Base-by-base conservation (phyloP, 257 asterid genomes). In the Lycium barbarum region DNA sequence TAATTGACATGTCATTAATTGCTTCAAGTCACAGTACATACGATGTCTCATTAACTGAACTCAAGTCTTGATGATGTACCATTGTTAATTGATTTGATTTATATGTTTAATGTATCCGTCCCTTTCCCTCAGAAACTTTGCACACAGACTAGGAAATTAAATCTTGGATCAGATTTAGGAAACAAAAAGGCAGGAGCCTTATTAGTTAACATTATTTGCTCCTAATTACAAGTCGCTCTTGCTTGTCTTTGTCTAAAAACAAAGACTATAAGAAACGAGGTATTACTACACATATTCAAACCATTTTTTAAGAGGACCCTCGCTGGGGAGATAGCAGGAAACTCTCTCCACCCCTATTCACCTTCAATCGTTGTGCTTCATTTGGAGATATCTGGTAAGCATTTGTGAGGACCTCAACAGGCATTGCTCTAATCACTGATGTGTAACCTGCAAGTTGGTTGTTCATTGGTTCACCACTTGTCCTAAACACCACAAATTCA, bases 361-460 rank as follows among this genome's bases (percentile, higher is more conserved):
- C 80, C 93, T 95, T 93, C 61, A 95, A 36, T 9, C 83, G 82
- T 7, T 87, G 89, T 4, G 94, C 97, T 86, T 92, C 89, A 2
- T 22, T 84, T 1, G 94, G 95, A 1, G 98, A 92, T 9, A 93
- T 84, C 85, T 85, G 90, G 14, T 89, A 93, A 0, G 93, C 89
- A 15, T 92, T 90, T 0, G 93, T 88, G 2, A 95, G 84, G 3
- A 93, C 95, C 1, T 93, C 92, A 14, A 91, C 84, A 0, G 98
- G 98, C 95, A 91, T 83, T 1, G 93, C 98, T 65, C 93, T 86
- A 1, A 95, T 55, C 14, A 92, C 92, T 9, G 98, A 95, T 0
- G 98, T 92, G 90, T 92, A 93, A 0, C 98, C 98, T 0, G 95
- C 93, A 2, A 92, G 54, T 0, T 93, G 81, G 90, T 73, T 92